Base-by-base conservation (phyloP, 2,329 filamentous ascomycete genomes). In the Trichoderma sp. region DNA sequence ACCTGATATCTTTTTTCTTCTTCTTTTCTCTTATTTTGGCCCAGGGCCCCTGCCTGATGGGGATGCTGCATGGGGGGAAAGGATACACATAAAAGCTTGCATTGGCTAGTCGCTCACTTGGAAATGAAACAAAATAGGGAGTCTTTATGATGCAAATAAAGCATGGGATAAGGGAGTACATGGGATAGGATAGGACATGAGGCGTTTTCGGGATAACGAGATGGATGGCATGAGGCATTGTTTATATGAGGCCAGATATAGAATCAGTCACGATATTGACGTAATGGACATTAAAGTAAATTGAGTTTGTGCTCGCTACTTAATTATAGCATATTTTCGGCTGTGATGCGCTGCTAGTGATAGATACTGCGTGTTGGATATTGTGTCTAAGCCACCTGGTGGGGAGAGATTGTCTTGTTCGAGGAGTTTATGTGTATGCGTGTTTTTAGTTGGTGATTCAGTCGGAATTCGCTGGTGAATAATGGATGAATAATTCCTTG, bases 101-200 rank as follows among this genome's bases (percentile, higher is more conserved):
- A 47, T 65, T 66, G 47, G 53, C 62, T 62, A 51, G 43, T 72
- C 64, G 60, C 70, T 72, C 70, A 24, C 64, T 72, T 72, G 56
- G 63, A 62, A 53, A 67, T 4, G 56, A 58, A 36, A 34, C 32
- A 34, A 34, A 30, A 26, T 51, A 6, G 36, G 34, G 21, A 28
- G 57, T 51, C 26, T 62, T 57, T 67, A 67, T 57, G 51, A 57
- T 51, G 47, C 39, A 47, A 21, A 57, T 63, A 63, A 57, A 18
- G 43, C 57, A 58, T 63, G 47, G 64, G 47, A 26, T 66, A 51
- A 6, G 12, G n/a, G 11, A 36, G 43, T 39, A 51, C 43, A 63
- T 70, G 58, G 58, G 30, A 70, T n/a, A 58, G 30, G 15, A 24
- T 14, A 60, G 30, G 15, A 24, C 21, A 43, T 18, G 24, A 26